phyloP scores from a whole-genome alignment of 306 rosid genomes.

The Acacia crassicarpa region DNA sequence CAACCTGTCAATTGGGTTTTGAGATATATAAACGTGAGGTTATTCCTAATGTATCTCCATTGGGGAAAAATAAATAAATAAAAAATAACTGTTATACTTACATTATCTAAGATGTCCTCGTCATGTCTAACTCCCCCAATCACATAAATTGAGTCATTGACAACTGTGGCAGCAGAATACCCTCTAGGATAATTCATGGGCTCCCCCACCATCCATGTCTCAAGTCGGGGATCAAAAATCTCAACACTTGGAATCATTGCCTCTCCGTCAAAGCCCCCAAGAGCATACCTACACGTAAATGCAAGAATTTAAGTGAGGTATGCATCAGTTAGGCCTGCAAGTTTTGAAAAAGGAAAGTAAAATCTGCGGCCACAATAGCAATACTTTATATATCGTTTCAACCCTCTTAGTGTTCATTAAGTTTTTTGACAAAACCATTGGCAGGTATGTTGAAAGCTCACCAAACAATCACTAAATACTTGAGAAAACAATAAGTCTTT shows the following conservation, averaged over 20 bases:
- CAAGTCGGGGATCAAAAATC: slow-evolving; percentile 56
- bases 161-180: slow-evolving; percentile 61
- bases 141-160: slow-evolving; percentile 56
- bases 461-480: slow-evolving; percentile 11
- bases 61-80: neutral
- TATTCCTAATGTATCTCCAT: neutral
- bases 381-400: neutral
- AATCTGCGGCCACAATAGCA: slow-evolving; percentile 5
- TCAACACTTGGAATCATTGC: slow-evolving; percentile 51
- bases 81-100: slow-evolving; percentile 34
- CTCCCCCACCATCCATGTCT: slow-evolving; percentile 50
- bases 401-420: neutral
- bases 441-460: slow-evolving; percentile 23
- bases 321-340: neutral
- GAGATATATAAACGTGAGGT: neutral
- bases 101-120: slow-evolving; percentile 42
- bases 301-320: neutral
- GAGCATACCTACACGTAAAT: slow-evolving; percentile 52
- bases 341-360: neutral
- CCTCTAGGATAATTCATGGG: slow-evolving; percentile 46
- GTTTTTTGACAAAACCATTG: neutral
- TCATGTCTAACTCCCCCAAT: slow-evolving; percentile 63
- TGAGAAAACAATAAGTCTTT: too few species aligned
- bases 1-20: slow-evolving; percentile 53
- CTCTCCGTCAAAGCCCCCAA: slow-evolving; percentile 69